A percentile compares a stretch with the other conserved stretches of the same genome.
These are phyloP conservation scores for Neoarthrinium moseri DNA, from an alignment of 2,329 filamentous ascomycete species.

Conservation along the genomic window DNA sequence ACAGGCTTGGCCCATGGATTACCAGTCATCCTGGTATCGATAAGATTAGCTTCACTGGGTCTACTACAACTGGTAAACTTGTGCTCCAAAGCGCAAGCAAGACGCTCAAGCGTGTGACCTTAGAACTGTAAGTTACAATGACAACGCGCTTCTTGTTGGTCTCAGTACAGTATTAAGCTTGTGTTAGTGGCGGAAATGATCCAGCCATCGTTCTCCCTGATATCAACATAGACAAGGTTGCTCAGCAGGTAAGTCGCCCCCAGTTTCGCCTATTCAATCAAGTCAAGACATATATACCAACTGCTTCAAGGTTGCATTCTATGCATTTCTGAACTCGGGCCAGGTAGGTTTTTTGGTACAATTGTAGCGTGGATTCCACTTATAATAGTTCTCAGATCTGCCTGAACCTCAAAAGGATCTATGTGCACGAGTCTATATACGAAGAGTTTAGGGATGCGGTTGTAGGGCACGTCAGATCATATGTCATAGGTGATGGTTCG, in stretches of 20 bases:
- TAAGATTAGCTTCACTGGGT: conserved; percentile 42
- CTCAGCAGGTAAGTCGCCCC: neutral
- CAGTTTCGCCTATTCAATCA: neutral
- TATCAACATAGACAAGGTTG: conserved; percentile 33
- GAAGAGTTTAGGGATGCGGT: conserved; percentile 40
- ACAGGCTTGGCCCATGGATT: conserved; percentile 36
- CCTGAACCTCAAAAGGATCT: neutral
- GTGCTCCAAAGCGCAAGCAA: conserved; percentile 49
- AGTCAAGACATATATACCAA: neutral
- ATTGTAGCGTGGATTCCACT: neutral
- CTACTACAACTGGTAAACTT: conserved; percentile 52
- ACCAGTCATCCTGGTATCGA: neutral
- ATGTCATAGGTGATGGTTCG: conserved; percentile 9
- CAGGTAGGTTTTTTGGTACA: no score
- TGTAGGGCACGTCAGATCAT: conserved; percentile 24
- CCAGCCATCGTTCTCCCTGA: conserved; percentile 50
- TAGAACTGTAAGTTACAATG: no score
- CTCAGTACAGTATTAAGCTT: no score
- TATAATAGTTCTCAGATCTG: no score
- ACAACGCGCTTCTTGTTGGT: no score
- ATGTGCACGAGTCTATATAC: neutral
- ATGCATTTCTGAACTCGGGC: neutral
- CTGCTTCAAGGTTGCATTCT: conserved; percentile 3
- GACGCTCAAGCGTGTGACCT: conserved; percentile 53
- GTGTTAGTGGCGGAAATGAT: conserved; percentile 55